phyloP scores from a whole-genome alignment of 2,329 filamentous ascomycete species.

The Tolypocladium amazonense region DNA sequence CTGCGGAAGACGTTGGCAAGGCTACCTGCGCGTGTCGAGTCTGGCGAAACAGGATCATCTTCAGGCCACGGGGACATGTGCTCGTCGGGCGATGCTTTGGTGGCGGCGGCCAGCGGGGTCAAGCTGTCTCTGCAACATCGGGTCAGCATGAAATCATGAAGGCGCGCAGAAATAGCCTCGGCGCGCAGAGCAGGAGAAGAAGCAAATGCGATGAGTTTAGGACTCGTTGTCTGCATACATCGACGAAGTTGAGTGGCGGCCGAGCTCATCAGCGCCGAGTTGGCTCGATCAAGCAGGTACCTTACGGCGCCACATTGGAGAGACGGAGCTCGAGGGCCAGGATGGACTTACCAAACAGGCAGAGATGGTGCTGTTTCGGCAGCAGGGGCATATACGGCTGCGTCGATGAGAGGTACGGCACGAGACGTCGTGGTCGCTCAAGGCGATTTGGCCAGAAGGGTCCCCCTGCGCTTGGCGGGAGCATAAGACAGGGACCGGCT shows the following conservation, averaged over 20 bases:
- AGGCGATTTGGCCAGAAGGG: not conserved
- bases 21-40: constrained; percentile 43
- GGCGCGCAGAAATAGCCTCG: not conserved
- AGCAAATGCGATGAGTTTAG: not conserved
- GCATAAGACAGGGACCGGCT: not conserved
- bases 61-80: constrained; percentile 51
- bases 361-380: not conserved
- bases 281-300: not conserved
- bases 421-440: not conserved
- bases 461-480: not conserved
- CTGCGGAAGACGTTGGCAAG: constrained; percentile 55
- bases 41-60: constrained; percentile 44
- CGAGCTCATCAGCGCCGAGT: not conserved
- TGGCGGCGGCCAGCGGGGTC: not conserved
- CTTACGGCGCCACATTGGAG: not conserved
- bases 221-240: not conserved
- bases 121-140: not conserved
- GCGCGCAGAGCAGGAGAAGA: not conserved
- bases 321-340: not conserved
- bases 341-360: not conserved
- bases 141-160: not conserved
- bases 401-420: not conserved
- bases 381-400: not conserved
- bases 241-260: not conserved
- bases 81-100: constrained; percentile 17